Percentiles rank a stretch among this genome's conserved stretches.
Conservation (phyloP, 495 filamentous ascomycete species). For the Aspergillus heteromorphus region DNA sequence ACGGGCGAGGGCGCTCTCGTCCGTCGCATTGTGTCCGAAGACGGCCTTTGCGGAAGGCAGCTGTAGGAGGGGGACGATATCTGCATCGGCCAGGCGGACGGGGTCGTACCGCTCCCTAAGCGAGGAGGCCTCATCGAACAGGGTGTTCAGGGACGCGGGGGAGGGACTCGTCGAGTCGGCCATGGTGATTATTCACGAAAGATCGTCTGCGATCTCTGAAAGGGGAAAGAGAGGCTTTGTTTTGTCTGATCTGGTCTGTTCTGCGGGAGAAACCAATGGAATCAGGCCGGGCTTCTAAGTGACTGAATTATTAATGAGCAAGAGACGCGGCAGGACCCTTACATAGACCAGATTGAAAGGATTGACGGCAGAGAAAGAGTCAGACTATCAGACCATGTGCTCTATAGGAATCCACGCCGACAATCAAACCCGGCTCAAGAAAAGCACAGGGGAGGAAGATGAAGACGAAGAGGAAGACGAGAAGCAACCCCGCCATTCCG, state of each 20-base stretch:
- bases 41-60: slow-evolving; percentile 33
- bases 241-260: too few relatives aligned
- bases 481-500: slow-evolving; percentile 8
- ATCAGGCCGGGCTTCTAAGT: background rate
- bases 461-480: background rate
- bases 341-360: background rate
- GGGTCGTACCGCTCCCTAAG: slow-evolving; percentile 32
- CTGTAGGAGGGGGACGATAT: slow-evolving; percentile 33
- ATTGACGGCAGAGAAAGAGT: background rate
- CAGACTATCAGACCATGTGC: background rate
- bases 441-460: background rate
- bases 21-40: slow-evolving; percentile 27
- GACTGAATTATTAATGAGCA: background rate
- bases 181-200: slow-evolving; percentile 17
- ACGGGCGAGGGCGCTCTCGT: slow-evolving; percentile 20
- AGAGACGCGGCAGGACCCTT: background rate
- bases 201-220: background rate
- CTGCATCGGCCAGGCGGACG: slow-evolving; percentile 30
- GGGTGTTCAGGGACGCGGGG: slow-evolving; percentile 29
- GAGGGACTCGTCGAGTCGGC: slow-evolving; percentile 18
- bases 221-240: background rate
- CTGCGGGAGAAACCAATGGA: background rate
- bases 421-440: background rate
- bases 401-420: background rate
- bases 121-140: slow-evolving; percentile 27